These are phyloP conservation scores for Stevia rebaudiana DNA, from an alignment of 140 eudicot genomes.

Conservation along the genomic window DNA sequence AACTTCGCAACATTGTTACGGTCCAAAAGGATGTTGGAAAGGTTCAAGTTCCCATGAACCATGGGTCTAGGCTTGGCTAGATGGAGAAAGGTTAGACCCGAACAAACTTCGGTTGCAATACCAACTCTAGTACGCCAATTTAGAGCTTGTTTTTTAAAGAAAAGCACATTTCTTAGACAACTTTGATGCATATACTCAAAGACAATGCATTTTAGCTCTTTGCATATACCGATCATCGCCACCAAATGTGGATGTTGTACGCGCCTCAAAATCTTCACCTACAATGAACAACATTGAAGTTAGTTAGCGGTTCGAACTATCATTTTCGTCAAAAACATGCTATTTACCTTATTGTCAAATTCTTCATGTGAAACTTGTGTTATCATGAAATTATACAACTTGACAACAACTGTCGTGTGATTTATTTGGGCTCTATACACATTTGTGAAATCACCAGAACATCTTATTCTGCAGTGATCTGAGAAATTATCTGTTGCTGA, in stretches of 20 bases:
- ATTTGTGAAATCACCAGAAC: constrained; percentile 40
- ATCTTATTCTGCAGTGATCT: constrained; percentile 37
- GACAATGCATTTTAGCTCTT: constrained; percentile 58
- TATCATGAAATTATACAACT: constrained; percentile 23
- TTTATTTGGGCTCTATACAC: constrained; percentile 59
- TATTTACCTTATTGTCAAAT: constrained; percentile 51
- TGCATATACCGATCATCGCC: constrained; percentile 71
- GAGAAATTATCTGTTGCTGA: constrained; percentile 65
- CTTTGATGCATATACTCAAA: constrained; percentile 76
- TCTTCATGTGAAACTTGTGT: constrained; percentile 35
- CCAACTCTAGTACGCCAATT: constrained; percentile 59
- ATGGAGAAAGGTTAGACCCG: constrained; percentile 72
- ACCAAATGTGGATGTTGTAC: constrained; percentile 68
- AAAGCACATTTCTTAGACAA: constrained; percentile 53
- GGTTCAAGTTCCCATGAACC: constrained; percentile 47
- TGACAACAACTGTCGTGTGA: constrained; percentile 52
- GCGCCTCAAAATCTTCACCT: constrained; percentile 52
- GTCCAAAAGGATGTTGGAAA: constrained; percentile 58
- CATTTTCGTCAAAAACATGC: background rate
- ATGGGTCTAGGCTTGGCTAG: constrained; percentile 50
- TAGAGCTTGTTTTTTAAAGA: constrained; percentile 37
- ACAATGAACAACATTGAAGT: constrained; percentile 13
- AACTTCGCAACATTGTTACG: constrained; percentile 50
- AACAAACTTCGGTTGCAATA: constrained; percentile 56
- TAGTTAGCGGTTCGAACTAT: background rate